Conservation (phyloP, 345 rosid species). For the Firmiana major region DNA sequence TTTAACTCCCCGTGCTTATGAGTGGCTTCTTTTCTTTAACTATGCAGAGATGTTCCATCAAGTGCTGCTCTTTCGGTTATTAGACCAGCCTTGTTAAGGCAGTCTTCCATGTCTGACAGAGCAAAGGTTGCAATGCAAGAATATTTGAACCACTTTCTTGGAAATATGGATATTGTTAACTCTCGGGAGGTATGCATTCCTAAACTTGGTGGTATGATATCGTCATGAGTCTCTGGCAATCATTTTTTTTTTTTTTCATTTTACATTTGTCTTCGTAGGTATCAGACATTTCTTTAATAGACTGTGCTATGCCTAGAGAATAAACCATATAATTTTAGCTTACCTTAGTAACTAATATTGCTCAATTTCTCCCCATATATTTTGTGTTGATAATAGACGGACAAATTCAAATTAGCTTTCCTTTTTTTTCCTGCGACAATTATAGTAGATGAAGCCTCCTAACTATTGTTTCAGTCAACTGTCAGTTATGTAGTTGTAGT, state of each 20-base stretch:
- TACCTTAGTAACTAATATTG: background rate
- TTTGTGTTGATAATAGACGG: background rate
- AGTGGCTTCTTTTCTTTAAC: slow-evolving; percentile 10
- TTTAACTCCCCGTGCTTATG: slow-evolving; percentile 21
- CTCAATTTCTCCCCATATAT: background rate
- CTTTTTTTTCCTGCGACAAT: background rate
- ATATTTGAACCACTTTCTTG: slow-evolving; percentile 87
- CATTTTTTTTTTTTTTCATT: slow-evolving; percentile 12
- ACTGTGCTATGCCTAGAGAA: background rate
- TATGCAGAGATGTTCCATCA: slow-evolving; percentile 90
- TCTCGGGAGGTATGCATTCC: slow-evolving; percentile 74
- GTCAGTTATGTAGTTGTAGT: too few relatives aligned
- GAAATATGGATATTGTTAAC: slow-evolving; percentile 90
- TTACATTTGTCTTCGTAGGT: slow-evolving; percentile 3
- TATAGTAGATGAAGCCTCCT: background rate
- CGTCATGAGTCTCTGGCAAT: background rate
- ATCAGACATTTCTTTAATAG: background rate
- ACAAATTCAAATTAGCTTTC: background rate
- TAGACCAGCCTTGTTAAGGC: slow-evolving; percentile 89
- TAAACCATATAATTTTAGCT: background rate
- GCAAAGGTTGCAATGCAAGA: slow-evolving; percentile 97
- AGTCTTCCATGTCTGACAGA: slow-evolving; percentile 80
- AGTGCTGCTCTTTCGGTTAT: slow-evolving; percentile 93
- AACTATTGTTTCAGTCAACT: background rate
- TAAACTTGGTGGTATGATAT: background rate